Evolutionary conservation across 192 early-diverging fungal species (phyloP).

Genomic region (Neocallimastix lanati): DNA sequence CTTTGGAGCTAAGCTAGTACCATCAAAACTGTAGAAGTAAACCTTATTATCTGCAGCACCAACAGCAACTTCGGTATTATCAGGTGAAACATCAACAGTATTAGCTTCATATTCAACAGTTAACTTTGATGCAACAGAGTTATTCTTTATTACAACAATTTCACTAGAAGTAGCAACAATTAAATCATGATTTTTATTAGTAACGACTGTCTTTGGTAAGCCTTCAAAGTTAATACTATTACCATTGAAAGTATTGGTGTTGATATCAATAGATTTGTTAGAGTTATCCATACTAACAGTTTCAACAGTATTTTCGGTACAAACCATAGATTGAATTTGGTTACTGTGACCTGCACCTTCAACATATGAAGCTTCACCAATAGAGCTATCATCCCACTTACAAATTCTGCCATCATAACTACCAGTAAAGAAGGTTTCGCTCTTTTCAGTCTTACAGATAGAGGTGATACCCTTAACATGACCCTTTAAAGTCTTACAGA

Average conservation of each 20-base stretch:
- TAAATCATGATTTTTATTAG: conserved; percentile 17
- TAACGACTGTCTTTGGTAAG: conserved; percentile 33
- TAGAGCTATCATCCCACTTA: conserved; percentile 38
- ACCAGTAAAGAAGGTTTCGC: conserved; percentile 57
- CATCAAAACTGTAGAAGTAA: conserved; percentile 36
- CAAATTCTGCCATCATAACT: conserved; percentile 82
- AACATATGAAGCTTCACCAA: conserved; percentile 17
- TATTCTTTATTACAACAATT: conserved; percentile 12
- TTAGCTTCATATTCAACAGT: conserved; percentile 7
- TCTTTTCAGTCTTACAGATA: conserved; percentile 24
- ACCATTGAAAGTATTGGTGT: conserved; percentile 19
- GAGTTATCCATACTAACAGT: conserved; percentile 65
- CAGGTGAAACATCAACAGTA: background rate
- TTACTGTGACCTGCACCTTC: conserved; percentile 53
- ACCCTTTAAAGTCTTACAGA: conserved; percentile 40
- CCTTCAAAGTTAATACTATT: conserved; percentile 15
- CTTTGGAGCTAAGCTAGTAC: conserved; percentile 9
- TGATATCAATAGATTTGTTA: conserved; percentile 13
- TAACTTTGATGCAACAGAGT: background rate
- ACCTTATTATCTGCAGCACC: conserved; percentile 40
- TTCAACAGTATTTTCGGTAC: conserved; percentile 20
- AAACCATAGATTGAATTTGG: conserved; percentile 44
- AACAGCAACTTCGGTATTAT: conserved; percentile 10
- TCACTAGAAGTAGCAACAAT: conserved; percentile 31
- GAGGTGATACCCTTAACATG: conserved; percentile 74